Evolutionary conservation across 2,329 filamentous ascomycete genomes (phyloP), one percentile per base, ranked within the genome.

Genomic region (Rhinocladiella mackenziei): DNA sequence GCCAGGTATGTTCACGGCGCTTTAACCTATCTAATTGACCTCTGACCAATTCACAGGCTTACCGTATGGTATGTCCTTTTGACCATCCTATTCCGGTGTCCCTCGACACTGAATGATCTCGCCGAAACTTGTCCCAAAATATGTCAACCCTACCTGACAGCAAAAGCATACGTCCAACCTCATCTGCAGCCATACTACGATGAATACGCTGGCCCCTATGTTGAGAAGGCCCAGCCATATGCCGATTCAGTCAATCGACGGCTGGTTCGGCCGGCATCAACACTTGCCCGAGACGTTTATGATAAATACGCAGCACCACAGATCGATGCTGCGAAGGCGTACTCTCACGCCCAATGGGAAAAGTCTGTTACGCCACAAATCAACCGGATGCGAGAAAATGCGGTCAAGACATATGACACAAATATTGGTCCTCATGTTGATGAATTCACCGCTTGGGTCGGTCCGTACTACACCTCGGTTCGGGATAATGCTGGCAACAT

Each of bases 161-260:
- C 70, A 67, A 80, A 68, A 57, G 80, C 71, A 70, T 81, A 74
- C 45, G 70, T 89, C 48, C 68, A 79, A 18, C 92, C 92, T 3
- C 83, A 91, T 63, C 60, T 94, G 22, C 75, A 83, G 57, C 91
- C 89, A 2, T 94, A 94, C 67, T 97, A 96, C 65, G 72, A 91
- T 55, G 66, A 78, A 45, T 94, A 96, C 60, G 83, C 86, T 17
- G 84, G 83, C 4, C 86, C 88, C 2, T 92, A 96, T 61, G 79
- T 95, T 50, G 77, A 89, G 26, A 69, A 79, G 37, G 83, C 78
- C 25, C 80, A 78, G 48, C 91, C 91, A 1, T 95, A 97, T 66
- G 66, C 75, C 42, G 67, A 75, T 14, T 62, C 69, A 15, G 66
- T 78, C 53, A 76, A 81, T 55, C 69, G 74, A 36, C 66, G 74